Evolutionary conservation across 2,329 filamentous ascomycete genomes (phyloP), one percentile per base, ranked within the genome.

Genomic region (Alternaria arbusti): DNA sequence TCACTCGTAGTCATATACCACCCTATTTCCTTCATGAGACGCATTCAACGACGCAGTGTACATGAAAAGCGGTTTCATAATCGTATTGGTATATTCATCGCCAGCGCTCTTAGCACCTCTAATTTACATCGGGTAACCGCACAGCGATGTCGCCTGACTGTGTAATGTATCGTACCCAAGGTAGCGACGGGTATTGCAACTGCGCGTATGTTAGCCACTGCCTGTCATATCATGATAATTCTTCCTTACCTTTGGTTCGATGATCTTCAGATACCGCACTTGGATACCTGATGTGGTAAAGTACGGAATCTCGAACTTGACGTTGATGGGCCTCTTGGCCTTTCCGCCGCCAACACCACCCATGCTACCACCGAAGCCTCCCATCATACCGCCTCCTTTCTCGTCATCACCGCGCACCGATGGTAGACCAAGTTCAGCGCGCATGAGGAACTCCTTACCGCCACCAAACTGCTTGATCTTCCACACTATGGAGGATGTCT

Each of bases 251-350:
- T 99, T 99, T 50, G 96, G 96, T 83, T 99, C 96, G 68, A 97
- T 98, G 77, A 99, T 99, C 87, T 99, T 99, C 80, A 99, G 83
- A 81, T 99, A 99, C 76, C 96, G 89, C 75, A 99, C 96, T 82
- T 99, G 96, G 72, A 99, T 99, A 69, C 96, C 96, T 83, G 92
- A 96, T 4, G 96, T 99, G n/a, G 96, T 99, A 80, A 99, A 99
- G 83, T 99, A 99, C n/a, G 96, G 96, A 78, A 99, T 99, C 85
- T 99, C 96, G 80, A 99, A 99, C 84, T 99, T 99, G 84, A 99
- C 96, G 81, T 94, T 95, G 76, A 99, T 99, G 1, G 96, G 96
- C 72, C 96, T 86, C 86, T 98, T 99, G 20, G 92, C 92, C 84
- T 98, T 98, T 62, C 89, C 90, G 20, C 82, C 83, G 5, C 89